Percentiles rank a stretch among this genome's conserved stretches.
phyloP scores from a whole-genome alignment of 495 filamentous ascomycete species.

The Aspergillus carlsbadensis region DNA sequence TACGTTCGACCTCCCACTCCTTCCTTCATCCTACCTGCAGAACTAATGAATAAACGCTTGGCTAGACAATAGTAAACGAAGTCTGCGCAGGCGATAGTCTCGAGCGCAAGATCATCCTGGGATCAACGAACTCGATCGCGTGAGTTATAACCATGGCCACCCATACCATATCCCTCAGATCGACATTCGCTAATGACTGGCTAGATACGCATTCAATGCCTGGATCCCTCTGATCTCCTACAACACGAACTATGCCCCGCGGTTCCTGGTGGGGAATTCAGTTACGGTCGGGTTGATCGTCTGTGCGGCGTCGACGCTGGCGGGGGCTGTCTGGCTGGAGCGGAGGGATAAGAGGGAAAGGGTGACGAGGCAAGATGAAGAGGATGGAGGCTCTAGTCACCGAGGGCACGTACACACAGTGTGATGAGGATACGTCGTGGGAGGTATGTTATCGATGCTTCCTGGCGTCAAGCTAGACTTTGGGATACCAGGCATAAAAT shows the following conservation, averaged over 20 bases:
- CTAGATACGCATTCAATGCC: slow-evolving; percentile 2
- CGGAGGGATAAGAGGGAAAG: neutral
- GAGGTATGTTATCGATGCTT: no score
- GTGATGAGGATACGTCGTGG: no score
- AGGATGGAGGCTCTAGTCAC: no score
- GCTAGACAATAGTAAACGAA: neutral
- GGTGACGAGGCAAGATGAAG: no score
- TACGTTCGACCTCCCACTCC: neutral
- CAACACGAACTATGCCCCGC: neutral
- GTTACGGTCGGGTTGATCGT: neutral
- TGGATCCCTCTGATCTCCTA: neutral
- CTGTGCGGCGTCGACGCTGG: neutral
- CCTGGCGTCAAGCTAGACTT: no score
- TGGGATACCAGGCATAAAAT: no score
- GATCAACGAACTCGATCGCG: neutral
- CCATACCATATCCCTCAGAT: no score
- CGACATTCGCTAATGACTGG: no score
- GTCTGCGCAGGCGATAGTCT: neutral
- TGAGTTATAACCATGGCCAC: neutral
- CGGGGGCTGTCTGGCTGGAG: neutral
- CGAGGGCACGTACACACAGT: no score
- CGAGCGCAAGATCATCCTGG: neutral
- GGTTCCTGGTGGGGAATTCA: neutral
- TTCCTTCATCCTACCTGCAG: neutral
- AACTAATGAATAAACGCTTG: no score